Conservation (phyloP, 1,284 basidiomycete species). For the Papiliotrema laurentii region DNA sequence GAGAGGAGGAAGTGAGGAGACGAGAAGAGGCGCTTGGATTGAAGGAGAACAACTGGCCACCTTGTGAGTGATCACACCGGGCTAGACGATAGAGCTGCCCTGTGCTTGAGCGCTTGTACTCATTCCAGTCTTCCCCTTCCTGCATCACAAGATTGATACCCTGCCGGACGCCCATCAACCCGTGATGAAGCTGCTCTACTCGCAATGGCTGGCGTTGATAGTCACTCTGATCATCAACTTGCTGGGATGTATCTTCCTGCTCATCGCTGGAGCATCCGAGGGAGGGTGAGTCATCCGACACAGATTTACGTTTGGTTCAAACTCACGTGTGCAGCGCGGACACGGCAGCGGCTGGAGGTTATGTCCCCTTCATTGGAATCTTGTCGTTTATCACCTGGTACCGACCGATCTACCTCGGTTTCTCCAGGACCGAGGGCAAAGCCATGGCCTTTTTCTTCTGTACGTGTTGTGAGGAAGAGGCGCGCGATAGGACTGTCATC, state of each 20-base stretch:
- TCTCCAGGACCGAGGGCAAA: slow-evolving; percentile 72
- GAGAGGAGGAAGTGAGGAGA: slow-evolving; percentile 36
- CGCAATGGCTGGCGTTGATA: slow-evolving; percentile 77
- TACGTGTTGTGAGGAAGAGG: too few species aligned
- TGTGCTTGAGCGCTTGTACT: background rate
- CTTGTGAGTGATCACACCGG: slow-evolving; percentile 41
- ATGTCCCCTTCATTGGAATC: slow-evolving; percentile 72
- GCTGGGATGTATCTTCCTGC: slow-evolving; percentile 80
- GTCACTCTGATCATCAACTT: slow-evolving; percentile 82
- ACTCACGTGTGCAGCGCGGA: slow-evolving; percentile 29
- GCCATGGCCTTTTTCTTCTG: slow-evolving; percentile 50
- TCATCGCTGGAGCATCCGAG: slow-evolving; percentile 68
- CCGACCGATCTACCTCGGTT: slow-evolving; percentile 91
- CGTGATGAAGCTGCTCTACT: slow-evolving; percentile 77
- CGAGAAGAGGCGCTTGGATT: slow-evolving; percentile 33
- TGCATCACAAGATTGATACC: slow-evolving; percentile 84
- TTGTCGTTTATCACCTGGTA: slow-evolving; percentile 90
- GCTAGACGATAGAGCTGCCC: too few species aligned
- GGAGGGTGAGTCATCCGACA: slow-evolving; percentile 54
- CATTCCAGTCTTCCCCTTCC: slow-evolving; percentile 75
- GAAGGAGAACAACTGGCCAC: slow-evolving; percentile 47
- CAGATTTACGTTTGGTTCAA: slow-evolving; percentile 17
- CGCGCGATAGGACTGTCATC: background rate
- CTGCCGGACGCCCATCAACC: slow-evolving; percentile 80
- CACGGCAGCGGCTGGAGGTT: slow-evolving; percentile 47